Evolutionary conservation across 768 basidiomycete genomes (phyloP).

Genomic region (Leccinum fibrillosum): DNA sequence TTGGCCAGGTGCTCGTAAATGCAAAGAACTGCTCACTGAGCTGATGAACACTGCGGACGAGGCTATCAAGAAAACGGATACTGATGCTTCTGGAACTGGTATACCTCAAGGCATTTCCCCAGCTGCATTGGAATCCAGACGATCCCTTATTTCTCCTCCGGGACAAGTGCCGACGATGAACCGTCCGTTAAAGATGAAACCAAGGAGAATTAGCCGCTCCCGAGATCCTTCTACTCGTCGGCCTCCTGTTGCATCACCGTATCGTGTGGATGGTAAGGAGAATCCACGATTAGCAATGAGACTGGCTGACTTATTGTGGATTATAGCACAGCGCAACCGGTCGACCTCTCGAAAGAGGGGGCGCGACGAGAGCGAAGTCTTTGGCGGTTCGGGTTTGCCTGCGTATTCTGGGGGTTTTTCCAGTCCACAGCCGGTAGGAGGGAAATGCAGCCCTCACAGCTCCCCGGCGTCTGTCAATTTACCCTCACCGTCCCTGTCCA

Average conservation of each 20-base stretch:
- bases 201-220: constrained; percentile 55
- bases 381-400: constrained; percentile 39
- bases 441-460: constrained; percentile 62
- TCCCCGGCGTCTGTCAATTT: constrained; percentile 72
- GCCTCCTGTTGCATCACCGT: constrained; percentile 57
- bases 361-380: constrained; percentile 58
- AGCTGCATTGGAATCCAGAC: constrained; percentile 48
- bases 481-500: constrained; percentile 64
- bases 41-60: constrained; percentile 66
- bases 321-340: constrained; percentile 60
- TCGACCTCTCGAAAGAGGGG: constrained; percentile 75
- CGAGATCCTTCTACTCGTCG: constrained; percentile 55
- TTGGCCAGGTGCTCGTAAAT: constrained; percentile 87
- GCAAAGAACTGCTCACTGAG: constrained; percentile 75
- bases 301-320: constrained; percentile 16
- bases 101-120: constrained; percentile 28
- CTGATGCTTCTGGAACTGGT: constrained; percentile 21
- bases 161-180: constrained; percentile 44
- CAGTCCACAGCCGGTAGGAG: constrained; percentile 45
- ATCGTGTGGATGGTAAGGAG: constrained; percentile 61
- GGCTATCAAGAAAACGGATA: constrained; percentile 45
- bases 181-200: constrained; percentile 47
- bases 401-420: constrained; percentile 56
- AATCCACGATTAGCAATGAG: background rate
- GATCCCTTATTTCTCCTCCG: constrained; percentile 48